Base-by-base conservation (phyloP, 257 asterid genomes). In the Scutellaria minor region DNA sequence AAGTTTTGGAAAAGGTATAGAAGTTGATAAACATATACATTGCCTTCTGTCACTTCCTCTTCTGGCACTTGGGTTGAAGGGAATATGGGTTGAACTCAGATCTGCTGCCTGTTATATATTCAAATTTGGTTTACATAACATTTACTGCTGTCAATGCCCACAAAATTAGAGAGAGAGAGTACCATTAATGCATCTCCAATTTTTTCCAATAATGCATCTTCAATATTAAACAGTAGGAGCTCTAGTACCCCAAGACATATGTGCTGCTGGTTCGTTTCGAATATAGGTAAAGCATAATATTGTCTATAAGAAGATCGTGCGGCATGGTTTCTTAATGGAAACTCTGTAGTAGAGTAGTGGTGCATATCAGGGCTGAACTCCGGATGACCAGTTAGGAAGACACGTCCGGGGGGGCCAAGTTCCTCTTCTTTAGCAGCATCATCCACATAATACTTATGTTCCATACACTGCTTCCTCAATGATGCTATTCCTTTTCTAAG, bases 221-320 rank as follows among this genome's bases (percentile, higher is more conserved):
- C 27, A 24, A 24, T 0, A 2, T 24, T 0, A 12, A 24, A 70
- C 2, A 2, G 2, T 5, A 72, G 1, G 1, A 47, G 54, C 47
- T 77, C 81, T 11, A 78, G 55, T n/a, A 78, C 75, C 3, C 75
- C 78, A 6, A 65, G 40, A 66, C 74, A 64, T n/a, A 55, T 3
- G 44, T 44, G 13, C 35, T 22, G 2, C 51, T 22, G 2, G 6
- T 61, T 61, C 9, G 45, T 14, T n/a, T 57, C 10, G 14, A 66
- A 68, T 6, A 78, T 5, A 1, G 79, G 77, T 5, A 74, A 27
- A 6, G 70, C 76, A 3, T 39, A 4, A 47, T 68, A 47, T 1
- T 0, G 0, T 41, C 5, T 5, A 9, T 6, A 12, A 11, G 9
- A 8, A 2, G 42, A 64, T 4, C 1, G 24, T 2, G 15, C 2